Base-by-base conservation (phyloP, 176 grass and related monocot genomes). In the Aegilops tauschii region DNA sequence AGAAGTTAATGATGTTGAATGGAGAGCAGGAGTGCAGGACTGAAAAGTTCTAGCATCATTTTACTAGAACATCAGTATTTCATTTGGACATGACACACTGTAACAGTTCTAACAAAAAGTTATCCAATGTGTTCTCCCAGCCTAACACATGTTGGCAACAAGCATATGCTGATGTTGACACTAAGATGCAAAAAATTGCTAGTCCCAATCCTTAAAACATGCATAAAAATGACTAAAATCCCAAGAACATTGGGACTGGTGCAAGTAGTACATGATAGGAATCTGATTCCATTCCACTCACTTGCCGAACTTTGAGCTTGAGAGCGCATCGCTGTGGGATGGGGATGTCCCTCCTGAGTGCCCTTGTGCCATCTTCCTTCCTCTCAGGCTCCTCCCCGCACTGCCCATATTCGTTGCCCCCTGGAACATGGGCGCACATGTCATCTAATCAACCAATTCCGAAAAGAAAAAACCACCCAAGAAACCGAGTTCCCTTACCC, bases 331-430 rank as follows among this genome's bases (percentile, higher is more conserved):
- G 86, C 87, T 90, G 90, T 3, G 97, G 97, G 82, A 87, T 90
- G 11, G 82, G 70, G 72, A 98, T 98, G 89, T 98, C 97, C 86
- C 97, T 94, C 87, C 94, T 90, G 44, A 96, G 88, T 35, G 76
- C 93, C 85, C 71, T 94, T 2, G 77, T 91, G 27, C 97, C 97
- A 61, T 98, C 97, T 66, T 96, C 94, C 88, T 96, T 98, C 90
- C 90, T 98, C 87, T 98, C 90, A 13, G 97, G 87, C 68, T 98
- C 94, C 93, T 98, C 94, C 8, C 97, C 97, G 10, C 97, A 96
- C 82, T 98, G 97, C 45, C 97, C 97, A 50, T 98, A 98, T 73
- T 98, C 97, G 73, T 98, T 98, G 2, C 97, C 96, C 52, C 97
- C 97, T 98, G 73, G 32, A 78, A 50, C 39, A 82, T 39, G 52